These are phyloP conservation scores for Persicaria maculosa DNA, from an alignment of 148 eudicot genomes.

Conservation along the genomic window DNA sequence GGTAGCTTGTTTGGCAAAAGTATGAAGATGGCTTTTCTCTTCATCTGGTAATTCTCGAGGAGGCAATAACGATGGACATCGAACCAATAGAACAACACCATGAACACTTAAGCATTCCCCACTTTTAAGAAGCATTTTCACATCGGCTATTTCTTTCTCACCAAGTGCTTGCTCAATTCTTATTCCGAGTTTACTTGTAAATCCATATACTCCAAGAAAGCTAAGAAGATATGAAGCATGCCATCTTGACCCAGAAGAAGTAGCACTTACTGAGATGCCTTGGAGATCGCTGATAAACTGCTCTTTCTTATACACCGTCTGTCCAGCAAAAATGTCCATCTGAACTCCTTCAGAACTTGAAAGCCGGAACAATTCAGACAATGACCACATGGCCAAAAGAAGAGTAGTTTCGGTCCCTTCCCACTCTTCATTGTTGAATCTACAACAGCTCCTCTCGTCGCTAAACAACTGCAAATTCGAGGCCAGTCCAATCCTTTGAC, in stretches of 20 bases:
- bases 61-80: constrained; percentile 67
- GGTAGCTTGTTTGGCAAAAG: constrained; percentile 16
- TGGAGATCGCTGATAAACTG: constrained; percentile 45
- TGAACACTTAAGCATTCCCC: constrained; percentile 58
- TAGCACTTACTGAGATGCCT: constrained; percentile 28
- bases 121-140: constrained; percentile 40
- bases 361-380: constrained; percentile 55
- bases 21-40: constrained; percentile 19
- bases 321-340: constrained; percentile 25
- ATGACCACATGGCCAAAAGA: constrained; percentile 56
- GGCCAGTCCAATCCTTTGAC: constrained; percentile 32
- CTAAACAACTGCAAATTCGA: constrained; percentile 34
- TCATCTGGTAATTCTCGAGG: constrained; percentile 20
- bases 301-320: constrained; percentile 28
- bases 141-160: constrained; percentile 49
- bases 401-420: constrained; percentile 60
- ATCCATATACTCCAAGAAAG: constrained; percentile 57
- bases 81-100: constrained; percentile 44
- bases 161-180: constrained; percentile 37
- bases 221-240: constrained; percentile 66
- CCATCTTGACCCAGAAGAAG: constrained; percentile 60
- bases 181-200: constrained; percentile 55
- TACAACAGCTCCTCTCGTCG: constrained; percentile 47
- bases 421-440: constrained; percentile 46
- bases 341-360: constrained; percentile 21